These are phyloP conservation scores for Cicer pinnatifidum DNA, from an alignment of 306 rosid species.

Conservation along the genomic window DNA sequence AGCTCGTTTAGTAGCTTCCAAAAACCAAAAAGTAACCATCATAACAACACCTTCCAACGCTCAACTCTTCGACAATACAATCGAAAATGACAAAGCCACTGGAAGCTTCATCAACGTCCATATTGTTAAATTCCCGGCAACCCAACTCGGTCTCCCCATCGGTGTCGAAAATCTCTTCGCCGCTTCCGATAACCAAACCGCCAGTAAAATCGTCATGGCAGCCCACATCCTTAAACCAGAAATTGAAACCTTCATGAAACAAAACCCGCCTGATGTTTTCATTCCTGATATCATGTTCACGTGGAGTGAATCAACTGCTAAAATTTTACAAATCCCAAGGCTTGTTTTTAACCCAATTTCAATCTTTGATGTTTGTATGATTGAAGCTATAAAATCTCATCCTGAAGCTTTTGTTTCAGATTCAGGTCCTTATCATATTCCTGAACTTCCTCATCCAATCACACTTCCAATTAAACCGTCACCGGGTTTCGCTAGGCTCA, in stretches of 20 bases:
- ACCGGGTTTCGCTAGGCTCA: background rate
- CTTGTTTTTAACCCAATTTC: constrained; percentile 43
- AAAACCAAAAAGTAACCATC: constrained; percentile 47
- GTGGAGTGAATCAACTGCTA: constrained; percentile 34
- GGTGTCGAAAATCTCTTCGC: constrained; percentile 40
- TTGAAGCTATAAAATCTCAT: constrained; percentile 32
- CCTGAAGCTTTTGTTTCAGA: constrained; percentile 30
- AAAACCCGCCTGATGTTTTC: constrained; percentile 39
- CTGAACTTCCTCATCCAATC: constrained; percentile 45
- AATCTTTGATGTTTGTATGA: constrained; percentile 39
- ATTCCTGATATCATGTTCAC: constrained; percentile 44
- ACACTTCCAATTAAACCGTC: constrained; percentile 31
- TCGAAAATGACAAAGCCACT: constrained; percentile 5
- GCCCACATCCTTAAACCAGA: background rate
- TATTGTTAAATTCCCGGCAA: constrained; percentile 29
- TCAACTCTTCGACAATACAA: constrained; percentile 25
- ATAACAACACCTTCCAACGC: constrained; percentile 47
- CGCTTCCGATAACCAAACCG: constrained; percentile 26
- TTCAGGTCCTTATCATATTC: constrained; percentile 22
- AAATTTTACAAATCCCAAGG: constrained; percentile 24
- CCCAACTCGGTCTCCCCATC: constrained; percentile 33
- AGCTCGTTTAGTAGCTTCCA: constrained; percentile 41
- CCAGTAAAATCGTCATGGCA: constrained; percentile 37
- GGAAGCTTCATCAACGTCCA: constrained; percentile 27
- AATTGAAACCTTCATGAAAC: background rate